Base-by-base conservation (phyloP, 345 rosid species). In the Aegle marmelos region DNA sequence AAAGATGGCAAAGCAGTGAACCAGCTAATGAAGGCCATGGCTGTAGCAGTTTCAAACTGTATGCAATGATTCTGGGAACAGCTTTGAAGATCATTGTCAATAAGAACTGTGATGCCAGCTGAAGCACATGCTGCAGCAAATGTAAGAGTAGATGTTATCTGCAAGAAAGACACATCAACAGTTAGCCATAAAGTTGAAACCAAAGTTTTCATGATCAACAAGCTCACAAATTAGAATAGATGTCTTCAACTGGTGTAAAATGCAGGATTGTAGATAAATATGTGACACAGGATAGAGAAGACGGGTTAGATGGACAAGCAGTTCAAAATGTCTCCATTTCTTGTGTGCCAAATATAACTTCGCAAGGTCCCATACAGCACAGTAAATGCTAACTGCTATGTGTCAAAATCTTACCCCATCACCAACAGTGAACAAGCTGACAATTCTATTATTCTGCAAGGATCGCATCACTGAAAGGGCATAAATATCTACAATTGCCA, bases 51-150 rank as follows among this genome's bases (percentile, higher is more conserved):
- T 89, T 92, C 91, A 68, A 92, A 92, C 81, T 89, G 91, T 19
- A 77, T 31, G 19, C 94, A 92, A 72, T 92, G 94, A 77, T 92
- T 90, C 24, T 64, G 39, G 0, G 81, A 61, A 80, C 97, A 92
- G 81, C 72, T 83, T 36, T 41, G 65, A 22, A 92, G 89, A 84
- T 92, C 94, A 59, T 92, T 92, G 89, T 90, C 90, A 9, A 90
- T 92, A 41, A 92, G 97, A 70, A 92, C 94, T 24, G 97, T 92
- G 74, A 92, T 92, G 72, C 94, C 97, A 0, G 97, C 93, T 28
- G 97, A 87, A 22, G 94, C 93, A 79, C 94, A 92, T 56, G 97
- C 97, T 45, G 97, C 97, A 9, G 97, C 93, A 78, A 89, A 92
- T n/a, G 81, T 85, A 59, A 92, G 89, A 11, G 92, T 90, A 69